These are phyloP conservation scores for Galerina sulciceps DNA, from an alignment of 768 basidiomycete species.

Conservation along the genomic window DNA sequence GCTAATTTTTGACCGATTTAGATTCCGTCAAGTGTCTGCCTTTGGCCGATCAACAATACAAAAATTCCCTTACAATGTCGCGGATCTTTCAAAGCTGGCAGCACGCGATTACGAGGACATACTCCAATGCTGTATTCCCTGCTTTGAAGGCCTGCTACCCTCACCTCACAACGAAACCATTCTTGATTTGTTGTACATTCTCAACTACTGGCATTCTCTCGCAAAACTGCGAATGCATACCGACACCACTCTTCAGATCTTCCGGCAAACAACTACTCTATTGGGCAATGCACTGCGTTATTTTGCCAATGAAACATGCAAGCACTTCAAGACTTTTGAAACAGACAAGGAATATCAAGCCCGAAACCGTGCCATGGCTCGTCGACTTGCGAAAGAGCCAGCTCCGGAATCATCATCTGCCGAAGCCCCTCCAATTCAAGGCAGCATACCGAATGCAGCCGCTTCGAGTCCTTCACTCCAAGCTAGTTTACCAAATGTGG, in stretches of 20 bases:
- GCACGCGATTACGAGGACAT: conserved; percentile 45
- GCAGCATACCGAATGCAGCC: too few species aligned
- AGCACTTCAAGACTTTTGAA: conserved; percentile 25
- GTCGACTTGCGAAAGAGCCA: conserved; percentile 2
- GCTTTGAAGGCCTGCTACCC: conserved; percentile 35
- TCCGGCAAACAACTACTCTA: conserved; percentile 20
- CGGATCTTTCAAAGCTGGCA: conserved; percentile 36
- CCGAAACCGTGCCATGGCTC: background rate
- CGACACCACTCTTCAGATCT: conserved; percentile 20
- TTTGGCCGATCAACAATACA: conserved; percentile 37
- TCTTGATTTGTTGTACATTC: conserved; percentile 23
- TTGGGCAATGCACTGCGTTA: conserved; percentile 21
- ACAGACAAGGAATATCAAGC: conserved; percentile 12
- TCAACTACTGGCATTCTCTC: conserved; percentile 31
- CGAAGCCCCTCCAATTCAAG: too few species aligned
- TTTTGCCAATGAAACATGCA: conserved; percentile 26
- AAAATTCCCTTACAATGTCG: conserved; percentile 32
- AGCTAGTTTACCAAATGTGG: background rate
- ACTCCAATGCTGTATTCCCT: conserved; percentile 37
- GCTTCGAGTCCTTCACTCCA: too few species aligned
- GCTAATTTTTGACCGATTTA: conserved; percentile 8
- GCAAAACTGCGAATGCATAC: conserved; percentile 34
- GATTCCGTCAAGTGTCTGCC: conserved; percentile 30
- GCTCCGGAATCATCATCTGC: too few species aligned
- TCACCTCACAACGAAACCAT: conserved; percentile 23